Conservation (phyloP, 257 asterid species). For the Eucommia ulmoides region DNA sequence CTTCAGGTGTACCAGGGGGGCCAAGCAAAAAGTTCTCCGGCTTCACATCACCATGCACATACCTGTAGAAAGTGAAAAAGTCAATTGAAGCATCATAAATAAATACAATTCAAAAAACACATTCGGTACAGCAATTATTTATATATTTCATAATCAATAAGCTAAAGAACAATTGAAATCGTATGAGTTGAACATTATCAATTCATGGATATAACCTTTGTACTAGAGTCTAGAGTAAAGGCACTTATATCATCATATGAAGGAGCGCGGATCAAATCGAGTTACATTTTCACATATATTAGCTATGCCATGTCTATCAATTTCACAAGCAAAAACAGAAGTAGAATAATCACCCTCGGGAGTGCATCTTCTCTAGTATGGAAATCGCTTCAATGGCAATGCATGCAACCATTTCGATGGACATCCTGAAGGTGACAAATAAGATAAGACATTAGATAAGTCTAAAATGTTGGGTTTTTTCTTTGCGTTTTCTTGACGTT, state of each 20-base stretch:
- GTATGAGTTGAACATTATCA: no score
- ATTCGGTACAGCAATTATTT: no score
- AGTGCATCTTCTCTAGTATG: slow-evolving; percentile 80
- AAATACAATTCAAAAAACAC: no score
- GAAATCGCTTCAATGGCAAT: slow-evolving; percentile 92
- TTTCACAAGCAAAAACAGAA: no score
- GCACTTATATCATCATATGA: no score
- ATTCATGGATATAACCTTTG: no score
- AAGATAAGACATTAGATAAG: background rate
- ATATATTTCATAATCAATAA: no score
- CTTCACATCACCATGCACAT: slow-evolving; percentile 72
- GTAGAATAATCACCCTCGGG: slow-evolving; percentile 67
- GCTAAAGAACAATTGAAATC: no score
- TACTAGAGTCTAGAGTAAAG: no score
- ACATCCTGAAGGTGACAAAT: slow-evolving; percentile 48
- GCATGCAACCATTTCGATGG: slow-evolving; percentile 83
- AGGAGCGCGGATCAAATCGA: no score
- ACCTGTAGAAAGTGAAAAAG: slow-evolving; percentile 24
- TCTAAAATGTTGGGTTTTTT: background rate
- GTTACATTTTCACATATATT: no score
- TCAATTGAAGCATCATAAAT: background rate
- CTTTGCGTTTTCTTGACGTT: background rate
- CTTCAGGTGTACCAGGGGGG: slow-evolving; percentile 65
- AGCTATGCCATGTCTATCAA: no score
- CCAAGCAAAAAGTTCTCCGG: slow-evolving; percentile 80